Base-by-base conservation (phyloP, 2,329 filamentous ascomycete species). In the Dissoconium aciculare region DNA sequence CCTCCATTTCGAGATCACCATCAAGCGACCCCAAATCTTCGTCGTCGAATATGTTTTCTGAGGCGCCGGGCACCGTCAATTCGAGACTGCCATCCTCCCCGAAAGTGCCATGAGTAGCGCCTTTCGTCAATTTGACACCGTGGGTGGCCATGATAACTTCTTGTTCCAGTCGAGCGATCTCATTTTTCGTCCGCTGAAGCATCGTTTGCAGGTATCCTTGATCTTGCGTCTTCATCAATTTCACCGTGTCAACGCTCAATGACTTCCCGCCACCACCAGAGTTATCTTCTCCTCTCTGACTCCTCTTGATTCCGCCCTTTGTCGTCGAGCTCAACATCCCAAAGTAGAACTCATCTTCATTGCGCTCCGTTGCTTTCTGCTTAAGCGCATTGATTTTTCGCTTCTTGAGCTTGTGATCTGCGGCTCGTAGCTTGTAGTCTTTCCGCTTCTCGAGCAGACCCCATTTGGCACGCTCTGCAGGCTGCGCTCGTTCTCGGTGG, bases 381-480 rank as follows among this genome's bases (percentile, higher is more conserved):
- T 65, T 62, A 11, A 77, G 58, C 11, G 67, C 59, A 48, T 66
- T 64, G 32, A 77, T 56, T 39, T 71, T 69, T 34, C 60, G 57
- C 47, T 71, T 68, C 53, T 77, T 77, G 32, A 56, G 49, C 44
- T 71, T 71, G 59, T 73, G 71, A 55, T 76, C 71, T 51, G 63
- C 61, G 11, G 72, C 72, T 31, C 72, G 70, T 34, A 75, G 67
- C 37, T 68, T 66, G 59, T 77, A 77, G 56, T 77, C 72, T 62
- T 94, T 94, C 67, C 89, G 80, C 62, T 98, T 95, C 57, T 95
- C 89, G 38, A 95, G 74, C 13, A 95, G 70, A 41, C 89, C 89
- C 59, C 84, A 83, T 63, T 82, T 82, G 42, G 76, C 64, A 31
- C 89, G 81, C 52, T 85, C 80, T 40, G 72, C 58, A 24, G 85